Percentiles rank a stretch among this genome's conserved stretches.
Conservation (phyloP, 1,284 basidiomycete species). For the Fomitopsis schrenkii region DNA sequence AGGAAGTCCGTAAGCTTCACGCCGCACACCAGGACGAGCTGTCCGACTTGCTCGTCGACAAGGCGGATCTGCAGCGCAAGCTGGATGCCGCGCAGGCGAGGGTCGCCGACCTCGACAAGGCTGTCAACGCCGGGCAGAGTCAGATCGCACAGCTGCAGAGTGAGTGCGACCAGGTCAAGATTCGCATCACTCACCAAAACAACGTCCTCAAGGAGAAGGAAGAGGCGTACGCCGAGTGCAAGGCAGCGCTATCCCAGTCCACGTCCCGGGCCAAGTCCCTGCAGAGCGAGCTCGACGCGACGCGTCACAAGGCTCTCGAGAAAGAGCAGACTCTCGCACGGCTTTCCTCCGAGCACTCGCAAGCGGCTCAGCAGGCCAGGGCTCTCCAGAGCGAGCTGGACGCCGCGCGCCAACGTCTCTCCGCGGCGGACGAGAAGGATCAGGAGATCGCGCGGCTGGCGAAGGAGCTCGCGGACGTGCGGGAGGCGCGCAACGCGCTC, state of each 20-base stretch:
- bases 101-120: neutral
- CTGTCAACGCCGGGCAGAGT: neutral
- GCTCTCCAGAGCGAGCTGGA: constrained; percentile 57
- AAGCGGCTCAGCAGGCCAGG: constrained; percentile 24
- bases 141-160: neutral
- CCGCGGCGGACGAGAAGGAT: constrained; percentile 36
- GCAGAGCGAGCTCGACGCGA: neutral
- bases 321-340: neutral
- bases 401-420: constrained; percentile 41
- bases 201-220: neutral
- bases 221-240: constrained; percentile 1
- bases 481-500: constrained; percentile 59
- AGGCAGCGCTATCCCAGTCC: neutral
- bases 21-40: constrained; percentile 1
- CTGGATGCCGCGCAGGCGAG: neutral
- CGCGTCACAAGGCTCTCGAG: neutral
- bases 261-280: neutral
- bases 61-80: neutral
- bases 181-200: neutral
- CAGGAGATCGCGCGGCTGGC: constrained; percentile 42
- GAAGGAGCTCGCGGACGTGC: constrained; percentile 50
- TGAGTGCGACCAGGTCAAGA: neutral
- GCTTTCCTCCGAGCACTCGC: neutral
- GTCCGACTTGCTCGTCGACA: neutral
- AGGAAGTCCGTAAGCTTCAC: neutral